Base-by-base conservation (phyloP, 2,329 filamentous ascomycete species). In the Boeremia lycopersici region DNA sequence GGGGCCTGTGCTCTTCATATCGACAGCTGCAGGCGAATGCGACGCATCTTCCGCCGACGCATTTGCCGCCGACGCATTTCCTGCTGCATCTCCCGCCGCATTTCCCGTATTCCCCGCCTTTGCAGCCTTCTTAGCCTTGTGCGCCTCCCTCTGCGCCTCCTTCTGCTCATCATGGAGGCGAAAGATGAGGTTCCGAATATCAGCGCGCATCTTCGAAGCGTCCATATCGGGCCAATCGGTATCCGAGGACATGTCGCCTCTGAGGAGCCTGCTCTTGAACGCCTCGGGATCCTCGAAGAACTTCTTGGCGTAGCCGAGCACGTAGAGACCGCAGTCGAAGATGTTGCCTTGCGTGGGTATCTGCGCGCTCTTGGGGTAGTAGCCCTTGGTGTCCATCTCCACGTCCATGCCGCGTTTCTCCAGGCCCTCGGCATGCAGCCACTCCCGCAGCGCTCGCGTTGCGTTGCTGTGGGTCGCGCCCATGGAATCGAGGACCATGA, bases 401-500 rank as follows among this genome's bases (percentile, higher is more conserved):
- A 83, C 76, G 5, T 78, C 71, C 57, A 82, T 75, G 12, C 74
- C 72, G n/a, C 78, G 79, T 67, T 86, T 95, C 79, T 76, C 81
- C 61, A 81, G 80, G 4, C 89, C 88, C 76, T 98, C 95, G 42
- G 84, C 83, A 6, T 82, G 69, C 5, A 98, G 79, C 73, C 96
- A 98, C 25, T 90, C 83, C 66, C 88, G 92, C 28, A 99, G 78
- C 31, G 83, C 82, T 41, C 74, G 82, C 58, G 89, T 85, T 6
- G 91, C 89, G 0, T 80, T 76, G 5, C 53, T 65, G 1, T 83
- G 79, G 62, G 93, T 40, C 4, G 74, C 66, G n/a, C 86, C 87
- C 1, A 98, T 81, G 0, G 95, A 98, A 73, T 99, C 95, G 25
- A 98, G 83, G 0, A 91, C 91, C 60, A 98, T 87, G 58, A 98